Conservation (phyloP, 139 green algal genomes). For the Volvox reticuliferus region DNA sequence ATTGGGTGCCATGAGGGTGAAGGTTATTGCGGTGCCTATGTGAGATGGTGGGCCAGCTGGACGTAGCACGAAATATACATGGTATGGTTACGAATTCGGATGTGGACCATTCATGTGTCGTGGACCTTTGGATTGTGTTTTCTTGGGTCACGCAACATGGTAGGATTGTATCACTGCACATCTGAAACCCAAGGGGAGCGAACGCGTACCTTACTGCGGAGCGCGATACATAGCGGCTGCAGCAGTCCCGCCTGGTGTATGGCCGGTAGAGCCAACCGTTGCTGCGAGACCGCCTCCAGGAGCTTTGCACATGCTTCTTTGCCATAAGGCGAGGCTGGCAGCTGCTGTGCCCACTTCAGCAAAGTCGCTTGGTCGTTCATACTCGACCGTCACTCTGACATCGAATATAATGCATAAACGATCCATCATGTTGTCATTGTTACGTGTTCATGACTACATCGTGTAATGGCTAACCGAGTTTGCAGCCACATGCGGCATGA, state of each 20-base stretch:
- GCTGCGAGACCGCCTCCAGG: constrained; percentile 31
- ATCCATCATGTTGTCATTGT: background rate
- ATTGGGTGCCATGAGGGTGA: too few relatives aligned
- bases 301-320: background rate
- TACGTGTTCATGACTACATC: background rate
- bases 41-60: too few relatives aligned
- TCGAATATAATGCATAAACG: background rate
- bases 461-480: too few relatives aligned
- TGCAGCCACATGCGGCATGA: too few relatives aligned
- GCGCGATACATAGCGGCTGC: constrained; percentile 20
- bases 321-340: background rate
- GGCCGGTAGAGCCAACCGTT: constrained; percentile 2
- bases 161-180: too few relatives aligned
- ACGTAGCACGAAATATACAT: too few relatives aligned
- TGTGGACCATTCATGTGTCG: too few relatives aligned
- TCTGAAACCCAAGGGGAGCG: too few relatives aligned
- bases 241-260: constrained; percentile 23
- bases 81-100: too few relatives aligned
- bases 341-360: constrained; percentile 28
- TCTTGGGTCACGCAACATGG: too few relatives aligned
- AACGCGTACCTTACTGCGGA: constrained; percentile 19
- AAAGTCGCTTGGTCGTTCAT: constrained; percentile 41
- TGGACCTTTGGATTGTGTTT: too few relatives aligned
- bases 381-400: background rate
- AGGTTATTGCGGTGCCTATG: too few relatives aligned